phyloP scores from a whole-genome alignment of 1,284 basidiomycete species.

The Tilletiaria anomala region DNA sequence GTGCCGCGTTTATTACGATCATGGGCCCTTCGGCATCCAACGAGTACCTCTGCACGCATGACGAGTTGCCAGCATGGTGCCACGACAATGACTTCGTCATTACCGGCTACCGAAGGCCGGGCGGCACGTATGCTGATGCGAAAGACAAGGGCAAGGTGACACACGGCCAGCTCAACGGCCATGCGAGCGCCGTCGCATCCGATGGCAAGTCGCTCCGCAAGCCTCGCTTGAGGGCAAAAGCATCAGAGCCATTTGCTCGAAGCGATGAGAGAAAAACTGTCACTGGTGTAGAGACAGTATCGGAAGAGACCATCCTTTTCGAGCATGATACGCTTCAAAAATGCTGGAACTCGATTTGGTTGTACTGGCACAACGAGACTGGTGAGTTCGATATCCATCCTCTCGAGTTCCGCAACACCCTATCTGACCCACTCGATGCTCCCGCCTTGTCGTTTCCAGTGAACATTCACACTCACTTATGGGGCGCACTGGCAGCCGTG shows the following conservation, averaged over 20 bases:
- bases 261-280: no score
- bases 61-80: neutral
- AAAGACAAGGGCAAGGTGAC: neutral
- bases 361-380: slow-evolving; percentile 37
- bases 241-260: neutral
- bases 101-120: slow-evolving; percentile 32
- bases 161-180: no score
- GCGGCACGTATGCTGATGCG: slow-evolving; percentile 9
- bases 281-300: slow-evolving; percentile 2
- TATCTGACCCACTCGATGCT: neutral
- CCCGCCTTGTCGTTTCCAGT: slow-evolving; percentile 49
- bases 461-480: slow-evolving; percentile 76
- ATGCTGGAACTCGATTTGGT: slow-evolving; percentile 36
- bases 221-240: no score
- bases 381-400: slow-evolving; percentile 6
- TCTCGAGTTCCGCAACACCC: neutral
- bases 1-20: no score
- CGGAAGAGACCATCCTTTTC: slow-evolving; percentile 12
- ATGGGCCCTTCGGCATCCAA: no score
- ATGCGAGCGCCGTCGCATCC: no score
- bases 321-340: slow-evolving; percentile 26
- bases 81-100: slow-evolving; percentile 29
- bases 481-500: slow-evolving; percentile 56
- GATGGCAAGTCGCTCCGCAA: no score
- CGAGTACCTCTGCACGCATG: neutral